Base-by-base conservation (phyloP, 2,329 filamentous ascomycete species). In the Aspergillus costaricaensis region DNA sequence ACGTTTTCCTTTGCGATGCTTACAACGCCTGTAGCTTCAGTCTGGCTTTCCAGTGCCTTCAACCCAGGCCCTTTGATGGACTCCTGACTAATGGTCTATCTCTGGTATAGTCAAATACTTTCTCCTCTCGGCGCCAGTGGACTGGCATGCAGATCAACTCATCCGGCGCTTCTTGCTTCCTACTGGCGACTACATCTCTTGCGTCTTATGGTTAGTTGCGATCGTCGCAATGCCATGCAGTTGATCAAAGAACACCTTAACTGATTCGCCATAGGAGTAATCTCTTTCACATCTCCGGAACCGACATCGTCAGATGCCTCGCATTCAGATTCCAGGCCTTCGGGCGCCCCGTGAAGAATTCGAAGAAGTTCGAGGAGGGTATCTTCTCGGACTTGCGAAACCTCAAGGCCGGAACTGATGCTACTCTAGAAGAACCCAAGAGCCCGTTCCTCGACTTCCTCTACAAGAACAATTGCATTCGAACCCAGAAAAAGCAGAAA, bases 391-490 rank as follows among this genome's bases (percentile, higher is more conserved):
- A 99, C 77, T 83, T 99, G 76, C 91, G 95, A 78, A 99, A 99
- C 78, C 86, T 99, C 69, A 99, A 99, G 81, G 96, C 95, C 23
- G 95, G 95, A 67, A 98, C 94, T 70, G 95, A 99, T 82, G 95
- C 95, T 52, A 97, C 95, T 44, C 87, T 99, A 62, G 95, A 99
- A 80, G 95, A 99, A 82, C 95, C 95, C 58, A 99, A 99, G 85
- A 98, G 94, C 80, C 89, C 91, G 1, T 99, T 99, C 81, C 86
- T 99, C 63, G 95, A 99, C 79, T 99, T 98, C 77, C 85, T 99
- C 48, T 99, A 99, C 87, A 99, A 99, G 86, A 99, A 99, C 86
- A 99, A 99, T 83, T 99, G 95, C 85, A 99, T 99, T 70, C 89
- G 95, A 70, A 99, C 95, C 39, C 95, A 99, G 80, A 99, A 99